phyloP scores from a whole-genome alignment of 805 yeast genomes.

The Yarrowia alimentaria region DNA sequence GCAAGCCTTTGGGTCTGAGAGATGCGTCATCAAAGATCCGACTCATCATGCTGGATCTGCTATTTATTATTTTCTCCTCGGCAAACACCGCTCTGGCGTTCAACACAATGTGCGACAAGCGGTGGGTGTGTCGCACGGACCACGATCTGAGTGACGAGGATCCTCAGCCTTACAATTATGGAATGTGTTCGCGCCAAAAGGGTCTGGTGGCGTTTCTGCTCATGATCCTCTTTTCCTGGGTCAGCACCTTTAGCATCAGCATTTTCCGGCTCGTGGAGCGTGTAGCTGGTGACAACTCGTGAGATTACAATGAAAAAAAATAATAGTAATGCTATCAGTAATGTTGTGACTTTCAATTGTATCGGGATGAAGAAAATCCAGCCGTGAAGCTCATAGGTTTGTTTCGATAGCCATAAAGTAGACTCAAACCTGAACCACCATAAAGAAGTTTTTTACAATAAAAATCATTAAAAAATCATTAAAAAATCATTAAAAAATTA shows the following conservation, averaged over 20 bases:
- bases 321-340: no score
- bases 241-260: constrained; percentile 77
- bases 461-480: no score
- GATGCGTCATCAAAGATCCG: constrained; percentile 80
- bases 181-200: constrained; percentile 74
- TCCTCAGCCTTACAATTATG: constrained; percentile 41
- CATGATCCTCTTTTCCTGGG: constrained; percentile 75
- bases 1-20: constrained; percentile 88
- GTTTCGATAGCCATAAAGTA: no score
- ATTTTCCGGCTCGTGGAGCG: constrained; percentile 74
- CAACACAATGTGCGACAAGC: constrained; percentile 71
- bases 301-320: no score
- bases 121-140: constrained; percentile 67
- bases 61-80: constrained; percentile 83
- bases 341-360: no score
- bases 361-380: no score
- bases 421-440: no score
- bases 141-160: constrained; percentile 35
- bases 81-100: constrained; percentile 86
- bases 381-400: no score
- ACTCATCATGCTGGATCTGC: constrained; percentile 73
- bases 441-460: no score
- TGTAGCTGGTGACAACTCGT: constrained; percentile 32
- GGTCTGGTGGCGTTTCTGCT: constrained; percentile 78
- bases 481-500: no score